phyloP scores from a whole-genome alignment of 2,329 filamentous ascomycete species.

The Venturia pyrina region DNA sequence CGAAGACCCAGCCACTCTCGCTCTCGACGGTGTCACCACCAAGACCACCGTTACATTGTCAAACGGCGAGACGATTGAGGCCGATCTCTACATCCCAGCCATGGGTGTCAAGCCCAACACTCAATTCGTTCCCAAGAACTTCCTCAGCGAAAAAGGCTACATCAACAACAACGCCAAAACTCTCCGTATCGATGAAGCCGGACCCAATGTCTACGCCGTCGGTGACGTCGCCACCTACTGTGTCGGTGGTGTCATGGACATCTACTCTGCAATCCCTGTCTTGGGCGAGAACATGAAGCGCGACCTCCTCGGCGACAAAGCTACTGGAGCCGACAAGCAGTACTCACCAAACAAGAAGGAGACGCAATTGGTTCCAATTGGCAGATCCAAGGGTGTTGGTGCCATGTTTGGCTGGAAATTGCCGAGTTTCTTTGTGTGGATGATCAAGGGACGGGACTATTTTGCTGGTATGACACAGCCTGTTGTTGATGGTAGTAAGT shows the following conservation, averaged over 20 bases:
- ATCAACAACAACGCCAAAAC: slow-evolving; percentile 38
- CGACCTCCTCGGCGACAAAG: slow-evolving; percentile 25
- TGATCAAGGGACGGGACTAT: slow-evolving; percentile 35
- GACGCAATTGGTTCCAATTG: slow-evolving; percentile 26
- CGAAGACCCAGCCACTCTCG: slow-evolving; percentile 15
- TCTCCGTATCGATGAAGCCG: slow-evolving; percentile 35
- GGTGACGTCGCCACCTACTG: slow-evolving; percentile 38
- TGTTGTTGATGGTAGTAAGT: slow-evolving; percentile 9
- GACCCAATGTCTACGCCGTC: slow-evolving; percentile 36
- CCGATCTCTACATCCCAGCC: slow-evolving; percentile 44
- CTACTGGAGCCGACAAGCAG: slow-evolving; percentile 18
- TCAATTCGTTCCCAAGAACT: slow-evolving; percentile 37
- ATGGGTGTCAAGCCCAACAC: slow-evolving; percentile 44
- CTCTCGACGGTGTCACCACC: slow-evolving; percentile 35
- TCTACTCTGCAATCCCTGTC: slow-evolving; percentile 30
- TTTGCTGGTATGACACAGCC: slow-evolving; percentile 16
- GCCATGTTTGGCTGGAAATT: slow-evolving; percentile 27
- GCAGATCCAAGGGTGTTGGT: slow-evolving; percentile 28
- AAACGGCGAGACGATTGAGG: slow-evolving; percentile 36
- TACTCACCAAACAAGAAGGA: slow-evolving; percentile 25
- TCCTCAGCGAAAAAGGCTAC: slow-evolving; percentile 37
- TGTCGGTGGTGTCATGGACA: slow-evolving; percentile 32
- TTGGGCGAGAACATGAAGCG: slow-evolving; percentile 36
- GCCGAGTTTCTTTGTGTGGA: slow-evolving; percentile 31
- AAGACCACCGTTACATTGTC: slow-evolving; percentile 24